Evolutionary conservation across 306 rosid species (phyloP).

Genomic region (Cyclanthera cordifolia): DNA sequence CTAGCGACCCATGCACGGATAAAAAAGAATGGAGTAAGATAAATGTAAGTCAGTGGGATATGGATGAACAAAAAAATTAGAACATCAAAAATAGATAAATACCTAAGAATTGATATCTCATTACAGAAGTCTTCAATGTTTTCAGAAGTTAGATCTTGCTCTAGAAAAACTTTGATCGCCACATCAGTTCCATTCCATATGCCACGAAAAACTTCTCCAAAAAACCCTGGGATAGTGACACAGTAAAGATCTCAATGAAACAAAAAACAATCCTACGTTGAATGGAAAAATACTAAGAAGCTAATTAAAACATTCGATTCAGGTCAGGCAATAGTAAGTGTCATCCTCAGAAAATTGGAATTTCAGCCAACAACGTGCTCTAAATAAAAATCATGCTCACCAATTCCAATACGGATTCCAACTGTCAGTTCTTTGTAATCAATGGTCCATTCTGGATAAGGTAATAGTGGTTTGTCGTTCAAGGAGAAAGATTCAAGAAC

Average conservation of each 20-base stretch:
- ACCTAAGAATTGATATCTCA: slow-evolving; percentile 95
- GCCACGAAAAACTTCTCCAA: slow-evolving; percentile 97
- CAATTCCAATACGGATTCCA: slow-evolving; percentile 95
- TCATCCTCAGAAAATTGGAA: not conserved
- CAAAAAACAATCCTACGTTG: not conserved
- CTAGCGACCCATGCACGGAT: slow-evolving; percentile 30
- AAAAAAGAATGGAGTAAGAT: slow-evolving; percentile 25
- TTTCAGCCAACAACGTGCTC: not conserved
- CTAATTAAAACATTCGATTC: not conserved
- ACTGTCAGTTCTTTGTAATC: slow-evolving; percentile 84
- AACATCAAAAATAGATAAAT: not conserved
- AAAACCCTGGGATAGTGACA: slow-evolving; percentile 59
- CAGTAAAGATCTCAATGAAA: not conserved
- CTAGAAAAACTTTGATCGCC: slow-evolving; percentile 90
- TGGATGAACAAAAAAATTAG: not conserved
- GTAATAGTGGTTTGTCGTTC: slow-evolving; percentile 61
- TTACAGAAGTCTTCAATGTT: slow-evolving; percentile 98
- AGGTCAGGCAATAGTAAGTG: not conserved
- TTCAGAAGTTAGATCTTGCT: slow-evolving; percentile 89
- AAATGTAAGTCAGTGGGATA: slow-evolving; percentile 18
- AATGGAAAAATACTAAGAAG: not conserved
- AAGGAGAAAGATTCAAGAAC: slow-evolving; percentile 68
- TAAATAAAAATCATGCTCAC: slow-evolving; percentile 28
- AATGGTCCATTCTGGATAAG: slow-evolving; percentile 83
- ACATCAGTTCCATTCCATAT: slow-evolving; percentile 97